These are phyloP conservation scores for Ganoderma boninense DNA, from an alignment of 1,284 basidiomycete genomes.

Conservation along the genomic window DNA sequence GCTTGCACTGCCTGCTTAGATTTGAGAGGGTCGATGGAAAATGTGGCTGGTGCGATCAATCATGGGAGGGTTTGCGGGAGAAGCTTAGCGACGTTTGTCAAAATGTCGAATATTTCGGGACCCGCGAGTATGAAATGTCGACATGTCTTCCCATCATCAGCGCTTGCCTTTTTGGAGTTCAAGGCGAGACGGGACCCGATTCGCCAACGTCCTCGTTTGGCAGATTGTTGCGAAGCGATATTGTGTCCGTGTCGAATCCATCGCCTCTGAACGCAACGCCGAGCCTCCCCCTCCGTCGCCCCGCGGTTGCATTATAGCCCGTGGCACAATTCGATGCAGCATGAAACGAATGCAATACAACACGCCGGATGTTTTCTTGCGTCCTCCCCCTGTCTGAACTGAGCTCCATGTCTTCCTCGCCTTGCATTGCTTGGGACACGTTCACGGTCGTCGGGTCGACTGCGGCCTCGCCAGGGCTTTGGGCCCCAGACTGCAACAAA, in stretches of 20 bases:
- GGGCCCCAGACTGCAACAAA: constrained; percentile 28
- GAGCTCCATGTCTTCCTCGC: not conserved
- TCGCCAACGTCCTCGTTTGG: constrained; percentile 29
- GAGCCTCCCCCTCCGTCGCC: constrained; percentile 10
- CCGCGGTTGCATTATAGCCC: constrained; percentile 11
- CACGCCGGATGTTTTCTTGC: not conserved
- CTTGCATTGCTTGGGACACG: constrained; percentile 4
- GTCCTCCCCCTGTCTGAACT: not conserved
- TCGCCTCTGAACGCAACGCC: constrained; percentile 19
- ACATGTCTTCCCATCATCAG: constrained; percentile 27
- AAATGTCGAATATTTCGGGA: constrained; percentile 25
- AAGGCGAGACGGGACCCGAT: constrained; percentile 29
- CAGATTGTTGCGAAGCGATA: constrained; percentile 36
- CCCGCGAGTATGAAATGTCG: constrained; percentile 27
- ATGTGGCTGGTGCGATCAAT: constrained; percentile 34
- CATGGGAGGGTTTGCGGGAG: constrained; percentile 31
- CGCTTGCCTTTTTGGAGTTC: constrained; percentile 28
- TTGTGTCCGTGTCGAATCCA: constrained; percentile 26
- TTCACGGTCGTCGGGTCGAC: constrained; percentile 17
- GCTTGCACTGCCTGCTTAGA: constrained; percentile 32
- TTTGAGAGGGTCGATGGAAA: constrained; percentile 22
- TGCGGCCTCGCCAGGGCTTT: constrained; percentile 24
- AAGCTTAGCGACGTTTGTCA: constrained; percentile 32
- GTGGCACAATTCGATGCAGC: not conserved
- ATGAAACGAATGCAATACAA: constrained; percentile 23